Evolutionary conservation across 345 rosid genomes (phyloP).

Genomic region (Cardamine chenopodiifolia): DNA sequence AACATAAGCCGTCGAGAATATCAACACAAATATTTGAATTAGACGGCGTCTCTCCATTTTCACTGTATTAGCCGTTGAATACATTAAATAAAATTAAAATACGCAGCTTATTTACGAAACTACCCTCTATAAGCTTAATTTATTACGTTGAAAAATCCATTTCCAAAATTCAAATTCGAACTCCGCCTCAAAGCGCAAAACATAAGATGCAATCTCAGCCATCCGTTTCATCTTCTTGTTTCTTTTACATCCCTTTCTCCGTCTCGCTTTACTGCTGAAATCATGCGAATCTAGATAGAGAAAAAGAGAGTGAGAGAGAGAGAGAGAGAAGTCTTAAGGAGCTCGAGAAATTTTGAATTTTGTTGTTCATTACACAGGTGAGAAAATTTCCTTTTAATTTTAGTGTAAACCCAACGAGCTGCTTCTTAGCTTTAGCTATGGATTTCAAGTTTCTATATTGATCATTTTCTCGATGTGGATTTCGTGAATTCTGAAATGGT

Average conservation of each 20-base stretch:
- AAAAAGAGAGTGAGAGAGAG: conserved; percentile 16
- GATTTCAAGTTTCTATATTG: conserved; percentile 13
- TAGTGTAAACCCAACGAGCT: background rate
- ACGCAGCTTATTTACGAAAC: background rate
- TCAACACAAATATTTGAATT: background rate
- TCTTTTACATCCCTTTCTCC: conserved; percentile 21
- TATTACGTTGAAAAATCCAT: conserved; percentile 31
- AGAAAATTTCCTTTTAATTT: background rate
- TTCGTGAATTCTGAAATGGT: background rate
- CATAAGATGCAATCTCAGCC: conserved; percentile 51
- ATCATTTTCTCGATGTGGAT: background rate
- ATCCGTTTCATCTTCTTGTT: conserved; percentile 37
- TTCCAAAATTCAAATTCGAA: conserved; percentile 53
- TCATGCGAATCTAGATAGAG: conserved; percentile 35
- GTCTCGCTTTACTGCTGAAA: conserved; percentile 35
- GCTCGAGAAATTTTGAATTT: conserved; percentile 36
- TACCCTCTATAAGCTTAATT: conserved; percentile 3
- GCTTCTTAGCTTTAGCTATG: background rate
- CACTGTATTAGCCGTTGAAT: conserved; percentile 22
- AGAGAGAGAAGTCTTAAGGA: conserved; percentile 18
- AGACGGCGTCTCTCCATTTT: background rate
- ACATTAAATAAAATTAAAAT: background rate
- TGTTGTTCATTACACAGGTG: conserved; percentile 56
- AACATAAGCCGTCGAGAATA: too few relatives aligned
- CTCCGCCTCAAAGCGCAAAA: conserved; percentile 40